Evolutionary conservation across 1,284 basidiomycete genomes (phyloP).

Genomic region (Ganoderma sinense): DNA sequence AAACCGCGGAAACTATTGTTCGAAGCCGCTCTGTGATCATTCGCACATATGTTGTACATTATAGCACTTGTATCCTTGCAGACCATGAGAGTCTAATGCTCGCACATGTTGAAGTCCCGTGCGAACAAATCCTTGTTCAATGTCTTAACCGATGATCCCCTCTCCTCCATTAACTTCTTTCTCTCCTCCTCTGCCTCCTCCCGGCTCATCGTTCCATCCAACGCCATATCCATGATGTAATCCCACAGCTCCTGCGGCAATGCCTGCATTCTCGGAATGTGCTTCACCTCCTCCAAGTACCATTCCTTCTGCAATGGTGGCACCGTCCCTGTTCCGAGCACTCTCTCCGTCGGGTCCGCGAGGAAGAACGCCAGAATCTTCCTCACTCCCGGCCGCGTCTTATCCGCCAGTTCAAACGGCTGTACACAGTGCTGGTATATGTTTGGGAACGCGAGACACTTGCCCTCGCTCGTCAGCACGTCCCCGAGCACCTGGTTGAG

Average conservation of each 20-base stretch:
- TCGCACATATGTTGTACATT: conserved; percentile 24
- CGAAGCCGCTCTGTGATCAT: conserved; percentile 54
- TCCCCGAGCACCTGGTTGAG: conserved; percentile 7
- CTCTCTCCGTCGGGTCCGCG: conserved; percentile 9
- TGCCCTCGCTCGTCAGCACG: conserved; percentile 6
- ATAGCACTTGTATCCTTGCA: conserved; percentile 9
- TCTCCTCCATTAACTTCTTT: conserved; percentile 10
- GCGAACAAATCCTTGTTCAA: conserved; percentile 2
- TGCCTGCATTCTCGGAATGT: background rate
- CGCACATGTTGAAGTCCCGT: conserved; percentile 6
- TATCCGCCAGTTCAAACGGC: conserved; percentile 36
- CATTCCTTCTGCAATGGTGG: conserved; percentile 29
- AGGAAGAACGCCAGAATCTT: conserved; percentile 9
- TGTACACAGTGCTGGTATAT: conserved; percentile 16
- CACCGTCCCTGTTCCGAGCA: conserved; percentile 29
- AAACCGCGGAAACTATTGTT: conserved; percentile 64
- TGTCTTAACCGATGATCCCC: background rate
- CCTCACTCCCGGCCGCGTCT: background rate
- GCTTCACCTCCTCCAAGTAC: conserved; percentile 21
- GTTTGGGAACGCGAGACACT: conserved; percentile 14
- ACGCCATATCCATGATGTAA: background rate
- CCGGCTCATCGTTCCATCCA: background rate
- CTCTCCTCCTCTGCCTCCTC: conserved; percentile 9
- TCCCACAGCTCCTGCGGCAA: conserved; percentile 9
- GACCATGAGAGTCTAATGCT: conserved; percentile 1